Evolutionary conservation across 2,329 filamentous ascomycete species (phyloP).

Genomic region (Beauveria scarabaeidicola): DNA sequence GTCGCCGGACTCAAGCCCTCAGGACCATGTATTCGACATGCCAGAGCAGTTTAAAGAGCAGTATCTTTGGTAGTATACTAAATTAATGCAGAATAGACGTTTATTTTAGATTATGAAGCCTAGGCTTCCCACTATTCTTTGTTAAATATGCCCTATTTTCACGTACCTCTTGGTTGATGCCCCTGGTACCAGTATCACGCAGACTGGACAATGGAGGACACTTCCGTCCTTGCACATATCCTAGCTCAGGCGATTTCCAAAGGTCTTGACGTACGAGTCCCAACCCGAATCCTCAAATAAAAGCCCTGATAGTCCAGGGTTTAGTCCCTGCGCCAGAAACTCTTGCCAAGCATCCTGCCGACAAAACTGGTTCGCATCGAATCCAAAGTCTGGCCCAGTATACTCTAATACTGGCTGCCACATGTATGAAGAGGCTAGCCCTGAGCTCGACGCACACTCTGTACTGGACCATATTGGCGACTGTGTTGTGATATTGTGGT

Average conservation of each 20-base stretch:
- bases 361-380: conserved; percentile 1
- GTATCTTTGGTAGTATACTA: conserved; percentile 4
- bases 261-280: conserved; percentile 10
- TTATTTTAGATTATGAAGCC: no score
- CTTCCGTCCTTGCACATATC: no score
- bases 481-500: neutral
- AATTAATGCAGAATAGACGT: neutral
- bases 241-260: neutral
- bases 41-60: conserved; percentile 4
- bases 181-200: no score
- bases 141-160: no score
- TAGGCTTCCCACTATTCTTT: no score
- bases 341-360: conserved; percentile 4
- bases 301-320: neutral
- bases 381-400: conserved; percentile 11
- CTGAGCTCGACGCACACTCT: neutral
- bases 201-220: no score
- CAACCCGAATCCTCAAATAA: conserved; percentile 3
- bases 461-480: neutral
- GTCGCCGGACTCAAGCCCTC: neutral
- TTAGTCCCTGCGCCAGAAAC: neutral
- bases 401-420: conserved; percentile 10
- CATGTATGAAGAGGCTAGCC: neutral
- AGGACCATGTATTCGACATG: neutral
- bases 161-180: no score